phyloP scores from a whole-genome alignment of 345 rosid species.

The Abelmoschus esculentus region DNA sequence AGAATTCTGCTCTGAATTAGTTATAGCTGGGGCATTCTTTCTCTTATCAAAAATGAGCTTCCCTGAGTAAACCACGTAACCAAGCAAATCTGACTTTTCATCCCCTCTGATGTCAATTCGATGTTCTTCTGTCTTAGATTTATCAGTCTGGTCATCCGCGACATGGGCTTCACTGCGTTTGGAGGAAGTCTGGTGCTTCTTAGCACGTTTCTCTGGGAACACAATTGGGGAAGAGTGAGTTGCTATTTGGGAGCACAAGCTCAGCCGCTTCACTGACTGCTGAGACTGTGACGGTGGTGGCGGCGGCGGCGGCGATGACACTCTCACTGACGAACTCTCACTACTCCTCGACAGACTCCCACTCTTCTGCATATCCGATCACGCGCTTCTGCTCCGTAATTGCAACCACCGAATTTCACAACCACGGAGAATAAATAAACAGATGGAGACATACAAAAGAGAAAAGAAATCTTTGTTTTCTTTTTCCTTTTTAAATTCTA shows the following conservation, averaged over 20 bases:
- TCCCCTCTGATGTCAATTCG: constrained; percentile 76
- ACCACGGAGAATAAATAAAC: constrained; percentile 14
- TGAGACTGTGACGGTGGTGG: constrained; percentile 19
- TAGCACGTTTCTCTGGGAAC: constrained; percentile 81
- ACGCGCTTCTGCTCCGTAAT: constrained; percentile 8
- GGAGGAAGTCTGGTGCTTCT: constrained; percentile 59
- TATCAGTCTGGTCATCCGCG: constrained; percentile 32
- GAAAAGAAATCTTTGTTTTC: not conserved
- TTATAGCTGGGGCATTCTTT: constrained; percentile 22
- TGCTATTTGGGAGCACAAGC: constrained; percentile 67
- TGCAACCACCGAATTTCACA: constrained; percentile 19
- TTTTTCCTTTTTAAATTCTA: not conserved
- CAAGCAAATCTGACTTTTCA: constrained; percentile 85
- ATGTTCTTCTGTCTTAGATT: constrained; percentile 48
- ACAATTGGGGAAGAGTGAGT: constrained; percentile 77
- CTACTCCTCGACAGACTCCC: constrained; percentile 32
- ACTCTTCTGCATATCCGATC: constrained; percentile 46
- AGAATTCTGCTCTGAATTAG: constrained; percentile 31
- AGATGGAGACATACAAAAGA: constrained; percentile 28
- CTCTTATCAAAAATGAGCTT: constrained; percentile 72
- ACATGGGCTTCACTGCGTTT: constrained; percentile 23
- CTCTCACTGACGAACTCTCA: constrained; percentile 17
- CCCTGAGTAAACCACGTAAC: constrained; percentile 62
- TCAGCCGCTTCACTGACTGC: constrained; percentile 70
- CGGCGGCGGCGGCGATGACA: constrained; percentile 17